Conservation (phyloP, 306 rosid genomes). For the Lathyrus sativus region DNA sequence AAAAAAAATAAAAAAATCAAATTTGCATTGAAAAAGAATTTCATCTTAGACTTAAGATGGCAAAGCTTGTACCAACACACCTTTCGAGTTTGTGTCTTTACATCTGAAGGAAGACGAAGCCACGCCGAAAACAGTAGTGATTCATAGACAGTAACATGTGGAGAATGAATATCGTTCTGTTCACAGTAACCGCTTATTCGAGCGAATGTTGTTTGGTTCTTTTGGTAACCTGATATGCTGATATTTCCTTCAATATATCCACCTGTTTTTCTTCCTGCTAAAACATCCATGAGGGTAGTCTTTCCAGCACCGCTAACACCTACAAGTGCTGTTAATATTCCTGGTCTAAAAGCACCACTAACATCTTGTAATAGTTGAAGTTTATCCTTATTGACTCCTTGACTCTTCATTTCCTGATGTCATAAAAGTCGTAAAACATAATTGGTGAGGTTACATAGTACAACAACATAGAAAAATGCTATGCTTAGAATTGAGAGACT, state of each 20-base stretch:
- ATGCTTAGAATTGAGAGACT: slow-evolving; percentile 35
- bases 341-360: slow-evolving; percentile 65
- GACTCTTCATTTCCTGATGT: slow-evolving; percentile 72
- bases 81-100: slow-evolving; percentile 34
- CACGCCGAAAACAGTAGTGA: slow-evolving; percentile 59
- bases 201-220: slow-evolving; percentile 61
- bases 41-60: slow-evolving; percentile 7
- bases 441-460: neutral
- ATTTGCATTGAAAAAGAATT: neutral
- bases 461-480: neutral
- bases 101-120: slow-evolving; percentile 58
- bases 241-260: slow-evolving; percentile 61
- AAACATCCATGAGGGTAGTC: slow-evolving; percentile 68
- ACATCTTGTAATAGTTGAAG: slow-evolving; percentile 68
- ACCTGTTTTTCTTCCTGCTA: slow-evolving; percentile 66
- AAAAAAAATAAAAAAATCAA: neutral
- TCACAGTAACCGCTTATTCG: slow-evolving; percentile 63
- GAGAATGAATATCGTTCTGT: slow-evolving; percentile 62
- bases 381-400: slow-evolving; percentile 54
- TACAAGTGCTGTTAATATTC: slow-evolving; percentile 60
- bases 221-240: slow-evolving; percentile 58
- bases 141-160: slow-evolving; percentile 53
- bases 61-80: slow-evolving; percentile 10
- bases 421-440: neutral
- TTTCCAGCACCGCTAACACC: slow-evolving; percentile 73